Percentiles rank a stretch among this genome's conserved stretches.
Conservation (phyloP, 2,329 filamentous ascomycete genomes). For the Fonsecaea multimorphosa region DNA sequence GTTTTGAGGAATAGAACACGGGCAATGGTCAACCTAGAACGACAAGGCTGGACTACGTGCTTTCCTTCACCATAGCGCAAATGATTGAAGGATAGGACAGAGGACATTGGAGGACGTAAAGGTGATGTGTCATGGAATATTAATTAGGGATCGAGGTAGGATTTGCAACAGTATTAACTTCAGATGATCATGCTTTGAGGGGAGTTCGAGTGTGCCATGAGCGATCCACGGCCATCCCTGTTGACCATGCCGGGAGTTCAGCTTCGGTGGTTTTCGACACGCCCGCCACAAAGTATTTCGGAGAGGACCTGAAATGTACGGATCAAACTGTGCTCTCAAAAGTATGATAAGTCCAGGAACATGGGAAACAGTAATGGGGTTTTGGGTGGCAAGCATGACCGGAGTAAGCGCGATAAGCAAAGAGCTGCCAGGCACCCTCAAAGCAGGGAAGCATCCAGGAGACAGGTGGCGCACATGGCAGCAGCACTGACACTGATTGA, state of each 20-base stretch:
- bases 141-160: not conserved
- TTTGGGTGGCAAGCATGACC: not conserved
- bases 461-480: not conserved
- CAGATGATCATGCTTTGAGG: not conserved
- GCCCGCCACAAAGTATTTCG: not conserved
- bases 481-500: not conserved
- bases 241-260: not conserved
- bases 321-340: not conserved
- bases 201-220: not conserved
- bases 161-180: not conserved
- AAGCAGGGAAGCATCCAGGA: not conserved
- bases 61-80: not conserved
- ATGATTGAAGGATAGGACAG: not conserved
- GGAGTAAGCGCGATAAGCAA: conserved; percentile 17
- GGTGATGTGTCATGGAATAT: not conserved
- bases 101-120: not conserved
- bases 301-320: not conserved
- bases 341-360: not conserved
- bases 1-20: not conserved
- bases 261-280: not conserved
- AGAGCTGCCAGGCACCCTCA: not conserved
- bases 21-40: not conserved
- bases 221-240: not conserved
- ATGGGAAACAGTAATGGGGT: not conserved
- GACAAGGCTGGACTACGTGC: conserved; percentile 2